Base-by-base conservation (phyloP, 78 protist genomes). In the Dictyostelium capitatum region DNA sequence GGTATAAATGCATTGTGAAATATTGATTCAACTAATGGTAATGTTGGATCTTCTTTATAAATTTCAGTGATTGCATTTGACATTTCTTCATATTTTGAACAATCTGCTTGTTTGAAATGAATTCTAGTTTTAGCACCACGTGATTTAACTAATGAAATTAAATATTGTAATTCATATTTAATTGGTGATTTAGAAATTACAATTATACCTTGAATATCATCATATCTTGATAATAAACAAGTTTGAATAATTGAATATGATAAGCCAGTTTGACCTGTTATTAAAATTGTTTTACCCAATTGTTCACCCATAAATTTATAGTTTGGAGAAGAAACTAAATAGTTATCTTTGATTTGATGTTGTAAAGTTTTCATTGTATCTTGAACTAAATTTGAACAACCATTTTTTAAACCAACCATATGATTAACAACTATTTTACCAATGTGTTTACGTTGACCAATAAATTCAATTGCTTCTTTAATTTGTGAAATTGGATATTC, bases 231-330 rank as follows among this genome's bases (percentile, higher is more conserved):
- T 37, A 37, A 37, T 37, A 37, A 37, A 83, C 47, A 0, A 14
- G 74, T 32, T 43, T 65, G 20, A 51, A 83, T 56, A 14, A 72
- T 83, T 51, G 43, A 41, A 3, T 72, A 19, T 3, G 73, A 48
- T 12, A 83, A 30, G 47, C 92, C 92, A 30, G 54, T 12, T 75
- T 85, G 92, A 47, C 92, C 92, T 46, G 92, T 85, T 14, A 85
- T 59, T 15, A 85, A 25, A 19, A 82, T 12, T 6, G 51, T 30
- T 51, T 77, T 51, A 14, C 46, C 20, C 4, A 81, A 57, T 19
- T 53, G 23, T 6, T 72, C 17, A 7, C 9, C 19, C 10, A 56
- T 54, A 11, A 41, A 19, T 47, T 5, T 25, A 47, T 74, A 41
- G 25, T 41, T 48, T 11, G 32, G 1, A 10, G 17, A n/a, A 30